Conservation (phyloP, 331 rosid species). For the Malus hybrid region DNA sequence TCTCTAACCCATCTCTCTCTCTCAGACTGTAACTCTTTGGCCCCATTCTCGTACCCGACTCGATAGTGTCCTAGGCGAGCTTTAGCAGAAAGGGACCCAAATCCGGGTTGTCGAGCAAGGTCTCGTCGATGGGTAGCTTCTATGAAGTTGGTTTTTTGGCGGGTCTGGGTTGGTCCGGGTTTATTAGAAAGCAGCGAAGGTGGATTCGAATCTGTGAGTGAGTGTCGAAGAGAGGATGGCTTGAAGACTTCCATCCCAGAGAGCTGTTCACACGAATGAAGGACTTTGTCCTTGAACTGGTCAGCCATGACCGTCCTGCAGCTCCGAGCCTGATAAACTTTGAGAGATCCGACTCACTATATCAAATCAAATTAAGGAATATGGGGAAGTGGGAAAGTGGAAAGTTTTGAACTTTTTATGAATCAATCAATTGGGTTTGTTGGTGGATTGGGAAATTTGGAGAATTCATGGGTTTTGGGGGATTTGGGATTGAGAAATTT, state of each 20-base stretch:
- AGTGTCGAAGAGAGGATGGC: no score
- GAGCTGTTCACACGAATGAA: constrained; percentile 26
- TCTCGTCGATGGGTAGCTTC: no score
- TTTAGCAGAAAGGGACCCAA: no score
- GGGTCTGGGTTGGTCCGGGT: no score
- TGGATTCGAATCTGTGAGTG: no score
- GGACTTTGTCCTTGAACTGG: constrained; percentile 47
- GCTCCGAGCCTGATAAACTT: constrained; percentile 5
- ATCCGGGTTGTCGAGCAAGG: no score
- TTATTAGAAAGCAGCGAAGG: no score
- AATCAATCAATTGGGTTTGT: neutral
- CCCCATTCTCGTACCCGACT: no score
- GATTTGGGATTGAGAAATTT: neutral
- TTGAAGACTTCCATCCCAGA: no score
- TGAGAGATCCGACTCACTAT: constrained; percentile 13
- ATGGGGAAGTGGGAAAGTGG: neutral
- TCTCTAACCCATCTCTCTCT: constrained; percentile 13
- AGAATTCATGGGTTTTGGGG: neutral
- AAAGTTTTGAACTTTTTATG: neutral
- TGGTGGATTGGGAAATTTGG: neutral
- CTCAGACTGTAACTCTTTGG: neutral
- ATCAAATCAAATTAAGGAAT: neutral
- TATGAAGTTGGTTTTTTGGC: no score
- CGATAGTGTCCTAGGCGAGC: no score
- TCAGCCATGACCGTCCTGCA: constrained; percentile 54